Evolutionary conservation across 768 basidiomycete genomes (phyloP).

Genomic region (Psilocybe tampanensis): DNA sequence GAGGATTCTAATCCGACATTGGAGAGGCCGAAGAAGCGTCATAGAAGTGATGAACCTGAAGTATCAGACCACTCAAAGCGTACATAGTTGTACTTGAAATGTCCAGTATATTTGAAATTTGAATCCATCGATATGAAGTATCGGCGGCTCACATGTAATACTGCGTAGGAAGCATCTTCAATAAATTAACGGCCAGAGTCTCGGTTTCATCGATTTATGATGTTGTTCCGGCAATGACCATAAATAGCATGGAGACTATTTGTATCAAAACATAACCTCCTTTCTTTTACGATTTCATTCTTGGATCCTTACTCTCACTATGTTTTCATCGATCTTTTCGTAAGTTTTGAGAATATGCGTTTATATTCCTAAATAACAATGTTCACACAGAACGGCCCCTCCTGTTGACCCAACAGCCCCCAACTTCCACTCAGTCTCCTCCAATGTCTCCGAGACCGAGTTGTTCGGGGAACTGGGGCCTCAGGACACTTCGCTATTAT

Average conservation of each 20-base stretch:
- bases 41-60: conserved; percentile 26
- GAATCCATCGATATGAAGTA: not conserved
- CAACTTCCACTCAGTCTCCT: conserved; percentile 84
- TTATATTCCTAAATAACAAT: conserved; percentile 10
- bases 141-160: too few species aligned
- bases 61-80: not conserved
- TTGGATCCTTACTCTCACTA: conserved; percentile 37
- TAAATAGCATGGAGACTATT: conserved; percentile 18
- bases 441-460: conserved; percentile 53
- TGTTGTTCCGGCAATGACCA: conserved; percentile 19
- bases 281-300: conserved; percentile 8
- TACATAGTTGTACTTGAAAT: not conserved
- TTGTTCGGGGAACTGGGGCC: conserved; percentile 75
- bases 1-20: conserved; percentile 12
- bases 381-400: conserved; percentile 47
- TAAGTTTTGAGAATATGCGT: conserved; percentile 45
- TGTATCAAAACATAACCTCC: conserved; percentile 6
- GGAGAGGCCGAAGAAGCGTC: conserved; percentile 32
- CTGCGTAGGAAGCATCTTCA: too few species aligned
- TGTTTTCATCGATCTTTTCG: conserved; percentile 83
- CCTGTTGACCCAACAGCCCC: conserved; percentile 67
- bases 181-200: not conserved
- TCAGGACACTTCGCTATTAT: conserved; percentile 82
- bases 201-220: conserved; percentile 16
- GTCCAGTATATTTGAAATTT: not conserved